A percentile compares a stretch with the other conserved stretches of the same genome.
Evolutionary conservation across 2,329 filamentous ascomycete species (phyloP).

Genomic region (Diaporthe sp.): DNA sequence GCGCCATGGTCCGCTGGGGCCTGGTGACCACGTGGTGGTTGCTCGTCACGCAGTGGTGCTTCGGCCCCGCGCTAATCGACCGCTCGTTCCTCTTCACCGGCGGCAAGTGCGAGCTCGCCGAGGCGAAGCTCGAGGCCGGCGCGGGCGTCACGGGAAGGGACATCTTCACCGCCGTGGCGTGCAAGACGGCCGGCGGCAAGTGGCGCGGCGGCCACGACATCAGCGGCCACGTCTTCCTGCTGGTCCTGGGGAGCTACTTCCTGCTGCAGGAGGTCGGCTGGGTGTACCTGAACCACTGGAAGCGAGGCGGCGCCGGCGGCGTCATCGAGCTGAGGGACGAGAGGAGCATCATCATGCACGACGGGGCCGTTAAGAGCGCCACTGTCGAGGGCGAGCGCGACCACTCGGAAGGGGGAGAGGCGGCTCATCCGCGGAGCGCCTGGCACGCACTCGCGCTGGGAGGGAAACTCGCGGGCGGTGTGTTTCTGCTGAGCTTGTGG

Average conservation of each 20-base stretch:
- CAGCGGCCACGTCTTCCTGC: slow-evolving; percentile 92
- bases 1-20: slow-evolving; percentile 71
- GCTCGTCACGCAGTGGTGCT: slow-evolving; percentile 95
- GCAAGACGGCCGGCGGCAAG: slow-evolving; percentile 82
- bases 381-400: slow-evolving; percentile 58
- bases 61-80: slow-evolving; percentile 91
- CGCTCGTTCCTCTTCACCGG: slow-evolving; percentile 90
- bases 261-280: slow-evolving; percentile 83
- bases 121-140: slow-evolving; percentile 60
- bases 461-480: slow-evolving; percentile 68
- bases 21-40: slow-evolving; percentile 85
- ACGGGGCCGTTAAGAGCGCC: slow-evolving; percentile 74
- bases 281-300: slow-evolving; percentile 61
- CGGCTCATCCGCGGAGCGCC: slow-evolving; percentile 37
- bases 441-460: slow-evolving; percentile 57
- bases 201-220: slow-evolving; percentile 98
- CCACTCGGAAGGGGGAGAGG: slow-evolving; percentile 35
- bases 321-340: slow-evolving; percentile 65
- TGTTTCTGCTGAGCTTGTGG: slow-evolving; percentile 84
- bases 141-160: slow-evolving; percentile 55
- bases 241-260: slow-evolving; percentile 86
- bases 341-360: slow-evolving; percentile 73
- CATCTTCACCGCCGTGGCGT: slow-evolving; percentile 80
- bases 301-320: slow-evolving; percentile 44
- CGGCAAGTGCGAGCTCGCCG: slow-evolving; percentile 79